Evolutionary conservation across 306 rosid genomes (phyloP).

Genomic region (Acacia melanoxylon): DNA sequence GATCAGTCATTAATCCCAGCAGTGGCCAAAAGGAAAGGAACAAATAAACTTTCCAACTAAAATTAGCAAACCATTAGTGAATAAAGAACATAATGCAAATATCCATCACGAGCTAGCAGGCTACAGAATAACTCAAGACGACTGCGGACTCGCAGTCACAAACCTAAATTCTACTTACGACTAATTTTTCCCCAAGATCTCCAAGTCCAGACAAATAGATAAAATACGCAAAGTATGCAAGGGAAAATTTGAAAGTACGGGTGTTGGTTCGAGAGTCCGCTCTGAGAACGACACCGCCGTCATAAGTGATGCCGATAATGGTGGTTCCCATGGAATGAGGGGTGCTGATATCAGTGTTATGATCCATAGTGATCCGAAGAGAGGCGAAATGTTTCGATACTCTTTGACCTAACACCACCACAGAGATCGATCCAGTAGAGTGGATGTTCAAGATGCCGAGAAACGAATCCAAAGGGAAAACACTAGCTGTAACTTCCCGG

Average conservation of each 20-base stretch:
- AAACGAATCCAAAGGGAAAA: no score
- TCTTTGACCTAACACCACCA: no score
- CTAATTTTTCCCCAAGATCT: background rate
- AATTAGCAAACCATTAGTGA: no score
- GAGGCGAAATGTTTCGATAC: background rate
- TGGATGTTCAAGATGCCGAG: no score
- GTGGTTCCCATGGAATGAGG: constrained; percentile 98
- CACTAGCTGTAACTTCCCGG: no score
- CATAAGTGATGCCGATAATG: constrained; percentile 89
- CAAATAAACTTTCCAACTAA: background rate
- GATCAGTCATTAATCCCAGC: constrained; percentile 7
- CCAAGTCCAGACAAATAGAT: background rate
- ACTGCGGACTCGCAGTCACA: background rate
- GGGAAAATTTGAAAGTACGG: constrained; percentile 38
- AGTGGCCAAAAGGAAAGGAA: background rate
- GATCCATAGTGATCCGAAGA: constrained; percentile 51
- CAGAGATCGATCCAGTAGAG: no score
- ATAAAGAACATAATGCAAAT: background rate
- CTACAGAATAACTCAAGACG: background rate
- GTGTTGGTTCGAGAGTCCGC: constrained; percentile 99
- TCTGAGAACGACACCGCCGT: constrained; percentile 92
- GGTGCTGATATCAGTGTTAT: constrained; percentile 51
- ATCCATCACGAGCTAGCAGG: background rate
- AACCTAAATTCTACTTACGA: background rate
- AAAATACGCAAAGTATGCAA: background rate